A percentile compares a stretch with the other conserved stretches of the same genome.
Conservation (phyloP, 176 grass and related monocot genomes). For the Carex pumila region DNA sequence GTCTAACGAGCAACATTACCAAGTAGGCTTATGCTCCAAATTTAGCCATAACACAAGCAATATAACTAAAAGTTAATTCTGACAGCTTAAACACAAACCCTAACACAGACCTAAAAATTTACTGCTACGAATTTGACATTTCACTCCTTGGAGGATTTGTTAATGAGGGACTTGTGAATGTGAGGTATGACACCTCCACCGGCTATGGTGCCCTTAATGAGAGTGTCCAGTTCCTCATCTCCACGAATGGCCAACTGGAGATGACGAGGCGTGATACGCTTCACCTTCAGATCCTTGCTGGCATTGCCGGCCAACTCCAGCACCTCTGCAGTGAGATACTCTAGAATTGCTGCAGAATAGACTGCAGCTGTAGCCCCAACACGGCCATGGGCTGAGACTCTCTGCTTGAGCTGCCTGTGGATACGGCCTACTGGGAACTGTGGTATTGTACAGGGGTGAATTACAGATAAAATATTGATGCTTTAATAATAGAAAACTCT, state of each 20-base stretch:
- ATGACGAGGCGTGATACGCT: conserved; percentile 72
- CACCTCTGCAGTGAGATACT: conserved; percentile 66
- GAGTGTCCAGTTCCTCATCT: conserved; percentile 68
- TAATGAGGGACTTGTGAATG: conserved; percentile 68
- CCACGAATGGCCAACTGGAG: conserved; percentile 69
- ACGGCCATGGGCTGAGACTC: conserved; percentile 50
- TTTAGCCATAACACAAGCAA: not conserved
- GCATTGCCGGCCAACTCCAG: conserved; percentile 64
- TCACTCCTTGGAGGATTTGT: conserved; percentile 67
- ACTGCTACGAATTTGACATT: not conserved
- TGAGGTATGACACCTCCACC: conserved; percentile 68
- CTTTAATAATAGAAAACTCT: not conserved
- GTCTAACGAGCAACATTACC: not conserved
- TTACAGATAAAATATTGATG: not conserved
- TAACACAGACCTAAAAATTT: not conserved
- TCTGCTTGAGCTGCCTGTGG: conserved; percentile 62
- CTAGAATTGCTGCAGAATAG: conserved; percentile 63
- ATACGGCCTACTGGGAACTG: conserved; percentile 57
- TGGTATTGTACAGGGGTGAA: not conserved
- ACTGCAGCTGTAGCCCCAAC: conserved; percentile 69
- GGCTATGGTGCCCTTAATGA: conserved; percentile 71
- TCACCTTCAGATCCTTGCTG: conserved; percentile 79
- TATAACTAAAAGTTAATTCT: conserved; percentile 1
- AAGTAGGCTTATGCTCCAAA: not conserved
- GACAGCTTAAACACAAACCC: not conserved